Evolutionary conservation across 148 eudicot genomes (phyloP), one percentile per base, ranked within the genome.

Genomic region (Chenopodium album): DNA sequence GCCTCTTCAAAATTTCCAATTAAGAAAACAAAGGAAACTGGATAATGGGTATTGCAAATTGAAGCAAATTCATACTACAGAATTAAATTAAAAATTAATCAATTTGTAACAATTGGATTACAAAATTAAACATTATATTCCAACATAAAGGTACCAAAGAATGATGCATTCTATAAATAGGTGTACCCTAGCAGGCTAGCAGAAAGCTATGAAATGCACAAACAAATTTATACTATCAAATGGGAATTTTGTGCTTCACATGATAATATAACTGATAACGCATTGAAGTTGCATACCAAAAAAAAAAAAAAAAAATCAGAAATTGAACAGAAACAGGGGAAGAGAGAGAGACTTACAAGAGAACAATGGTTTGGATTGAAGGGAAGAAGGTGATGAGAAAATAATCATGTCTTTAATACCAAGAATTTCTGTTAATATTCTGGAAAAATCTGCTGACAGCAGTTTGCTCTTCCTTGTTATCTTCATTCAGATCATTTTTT

Each of bases 301-400:
- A 41, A 62, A 34, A 32, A 32, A 1, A 62, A 20, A 56, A 17
- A 56, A 3, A 56, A 26, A 2, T 12, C 22, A 67, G 16, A 28
- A 26, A 46, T 74, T 46, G 44, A 56, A 17, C 52, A 29, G 71
- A 48, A 10, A n/a, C 1, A 73, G 46, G 23, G 26, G 17, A 76
- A 54, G 23, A 34, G 31, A 78, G 78, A 63, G 78, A 71, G 78
- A 81, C 84, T 81, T 78, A 85, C 87, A 72, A 20, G 76, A 69
- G 32, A 6, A 66, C 37, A 72, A 17, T 52, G 86, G 84, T 2
- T 76, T 84, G 48, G 78, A 26, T 7, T 82, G 66, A n/a, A 85
- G 75, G 52, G 81, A 84, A 78, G 78, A 84, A 73, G 81, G 23
- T 78, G 79, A 46, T 14, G 59, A 54, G 31, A 85, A 62, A 67